Percentiles rank a stretch among this genome's conserved stretches.
These are phyloP conservation scores for Asterella californica DNA, from an alignment of 225 moss, liverwort and hornwort genomes.

Conservation along the genomic window DNA sequence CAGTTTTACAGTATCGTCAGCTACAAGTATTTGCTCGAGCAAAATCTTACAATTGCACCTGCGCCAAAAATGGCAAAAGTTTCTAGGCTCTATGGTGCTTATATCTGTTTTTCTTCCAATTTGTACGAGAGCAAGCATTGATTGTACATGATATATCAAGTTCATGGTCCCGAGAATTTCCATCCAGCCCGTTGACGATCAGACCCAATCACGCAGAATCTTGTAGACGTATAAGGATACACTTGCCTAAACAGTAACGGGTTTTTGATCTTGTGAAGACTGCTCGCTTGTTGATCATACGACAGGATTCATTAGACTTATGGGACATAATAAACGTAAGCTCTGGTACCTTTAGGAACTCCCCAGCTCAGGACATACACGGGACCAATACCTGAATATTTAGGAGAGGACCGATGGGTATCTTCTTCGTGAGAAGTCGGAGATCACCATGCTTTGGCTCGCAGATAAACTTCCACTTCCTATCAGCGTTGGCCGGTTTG, in stretches of 20 bases:
- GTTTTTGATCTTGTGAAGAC: no score
- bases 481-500: slow-evolving; percentile 65
- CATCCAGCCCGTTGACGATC: not conserved
- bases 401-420: slow-evolving; percentile 69
- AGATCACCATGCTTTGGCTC: slow-evolving; percentile 86
- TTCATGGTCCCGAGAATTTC: not conserved
- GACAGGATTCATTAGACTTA: not conserved
- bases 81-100: not conserved
- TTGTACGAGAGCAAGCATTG: not conserved
- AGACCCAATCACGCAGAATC: not conserved
- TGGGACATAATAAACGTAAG: not conserved
- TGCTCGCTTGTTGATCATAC: no score
- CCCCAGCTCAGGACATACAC: not conserved
- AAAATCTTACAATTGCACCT: not conserved
- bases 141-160: no score
- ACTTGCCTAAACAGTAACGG: no score
- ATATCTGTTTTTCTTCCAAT: not conserved
- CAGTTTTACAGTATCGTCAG: not conserved
- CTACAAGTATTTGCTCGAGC: not conserved
- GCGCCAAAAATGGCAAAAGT: not conserved
- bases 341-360: not conserved
- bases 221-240: not conserved
- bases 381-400: slow-evolving; percentile 50
- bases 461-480: slow-evolving; percentile 82
- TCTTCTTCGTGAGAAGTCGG: slow-evolving; percentile 84